These are phyloP conservation scores for Stephania cephalantha DNA, from an alignment of 164 flowering plant species.

Conservation along the genomic window DNA sequence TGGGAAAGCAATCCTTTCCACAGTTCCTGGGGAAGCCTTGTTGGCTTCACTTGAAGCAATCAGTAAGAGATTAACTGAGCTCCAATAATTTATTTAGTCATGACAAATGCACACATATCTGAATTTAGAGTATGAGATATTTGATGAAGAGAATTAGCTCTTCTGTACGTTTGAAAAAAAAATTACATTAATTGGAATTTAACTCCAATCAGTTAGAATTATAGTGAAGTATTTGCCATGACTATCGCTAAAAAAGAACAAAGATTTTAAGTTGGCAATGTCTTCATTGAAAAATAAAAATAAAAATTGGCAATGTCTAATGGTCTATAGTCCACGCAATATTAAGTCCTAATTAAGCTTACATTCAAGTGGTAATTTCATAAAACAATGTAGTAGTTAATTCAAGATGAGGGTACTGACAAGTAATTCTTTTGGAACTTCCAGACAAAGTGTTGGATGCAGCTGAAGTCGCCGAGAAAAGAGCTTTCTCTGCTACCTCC, in stretches of 20 bases:
- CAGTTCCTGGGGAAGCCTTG: conserved; percentile 82
- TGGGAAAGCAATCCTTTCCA: conserved; percentile 52
- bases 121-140: background rate
- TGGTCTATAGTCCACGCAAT: too few relatives aligned
- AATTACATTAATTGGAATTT: too few relatives aligned
- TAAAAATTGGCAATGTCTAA: too few relatives aligned
- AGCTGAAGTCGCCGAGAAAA: conserved; percentile 80
- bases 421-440: conserved; percentile 9
- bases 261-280: too few relatives aligned
- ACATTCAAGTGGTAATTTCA: too few relatives aligned
- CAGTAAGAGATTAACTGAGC: conserved; percentile 47
- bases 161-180: background rate
- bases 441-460: conserved; percentile 60
- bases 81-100: too few relatives aligned
- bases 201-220: too few relatives aligned
- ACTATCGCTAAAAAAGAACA: too few relatives aligned
- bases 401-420: background rate
- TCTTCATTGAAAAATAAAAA: too few relatives aligned
- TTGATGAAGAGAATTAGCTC: too few relatives aligned
- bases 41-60: conserved; percentile 87
- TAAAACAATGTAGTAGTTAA: background rate
- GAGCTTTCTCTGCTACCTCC: conserved; percentile 66
- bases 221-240: too few relatives aligned
- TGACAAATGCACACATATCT: background rate
- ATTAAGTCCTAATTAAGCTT: too few relatives aligned